phyloP scores from a whole-genome alignment of 306 rosid genomes.

The Cotoneaster glaucophyllus region DNA sequence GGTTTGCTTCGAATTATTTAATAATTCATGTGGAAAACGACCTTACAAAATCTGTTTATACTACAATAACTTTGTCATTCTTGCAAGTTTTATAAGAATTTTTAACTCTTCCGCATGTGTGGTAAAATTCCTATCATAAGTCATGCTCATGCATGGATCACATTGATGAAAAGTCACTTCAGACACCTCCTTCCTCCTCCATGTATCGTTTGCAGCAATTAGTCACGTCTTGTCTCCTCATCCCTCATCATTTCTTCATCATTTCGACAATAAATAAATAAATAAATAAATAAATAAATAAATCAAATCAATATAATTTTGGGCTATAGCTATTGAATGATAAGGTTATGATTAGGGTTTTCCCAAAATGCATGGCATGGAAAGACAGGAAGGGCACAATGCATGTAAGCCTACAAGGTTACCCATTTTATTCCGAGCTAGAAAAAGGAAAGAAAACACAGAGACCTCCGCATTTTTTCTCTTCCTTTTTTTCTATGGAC shows the following conservation, averaged over 20 bases:
- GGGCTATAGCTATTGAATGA: neutral
- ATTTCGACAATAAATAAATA: neutral
- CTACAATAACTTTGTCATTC: too few relatives aligned
- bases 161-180: neutral
- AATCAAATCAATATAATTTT: neutral
- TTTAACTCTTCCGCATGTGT: too few relatives aligned
- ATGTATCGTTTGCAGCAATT: constrained; percentile 1
- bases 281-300: neutral
- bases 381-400: neutral
- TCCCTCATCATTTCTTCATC: constrained; percentile 13
- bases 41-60: too few relatives aligned
- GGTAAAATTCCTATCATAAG: too few relatives aligned
- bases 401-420: neutral
- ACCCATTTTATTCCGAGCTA: neutral
- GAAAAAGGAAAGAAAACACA: neutral
- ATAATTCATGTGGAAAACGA: too few relatives aligned
- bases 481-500: neutral
- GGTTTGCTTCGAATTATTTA: too few relatives aligned
- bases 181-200: constrained; percentile 5
- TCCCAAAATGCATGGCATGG: neutral
- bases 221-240: constrained; percentile 1
- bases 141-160: constrained; percentile 6
- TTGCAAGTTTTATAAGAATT: too few relatives aligned
- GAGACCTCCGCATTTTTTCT: neutral
- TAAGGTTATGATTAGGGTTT: neutral